These are phyloP conservation scores for Cordyceps cicadae DNA, from an alignment of 2,329 filamentous ascomycete species.

Conservation along the genomic window DNA sequence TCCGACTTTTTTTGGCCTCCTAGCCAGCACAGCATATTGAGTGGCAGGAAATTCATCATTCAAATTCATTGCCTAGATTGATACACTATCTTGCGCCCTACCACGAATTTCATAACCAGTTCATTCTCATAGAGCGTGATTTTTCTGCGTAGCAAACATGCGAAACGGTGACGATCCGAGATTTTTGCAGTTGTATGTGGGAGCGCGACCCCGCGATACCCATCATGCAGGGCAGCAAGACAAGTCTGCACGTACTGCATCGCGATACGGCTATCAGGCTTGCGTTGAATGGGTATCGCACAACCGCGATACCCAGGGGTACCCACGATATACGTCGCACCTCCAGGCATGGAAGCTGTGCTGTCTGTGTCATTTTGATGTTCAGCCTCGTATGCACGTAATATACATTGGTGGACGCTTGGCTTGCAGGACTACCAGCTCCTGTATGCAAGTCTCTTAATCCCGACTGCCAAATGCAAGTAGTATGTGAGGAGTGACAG, in stretches of 20 bases:
- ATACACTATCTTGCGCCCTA: too few species aligned
- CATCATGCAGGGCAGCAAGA: not conserved
- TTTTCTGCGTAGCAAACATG: not conserved
- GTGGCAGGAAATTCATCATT: too few species aligned
- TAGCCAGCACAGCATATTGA: too few species aligned
- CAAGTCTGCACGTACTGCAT: not conserved
- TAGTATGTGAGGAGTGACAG: not conserved
- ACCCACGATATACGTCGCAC: not conserved
- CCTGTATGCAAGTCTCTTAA: not conserved
- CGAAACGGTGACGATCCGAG: not conserved
- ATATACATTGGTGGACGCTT: not conserved
- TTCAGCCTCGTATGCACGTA: not conserved
- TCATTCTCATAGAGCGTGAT: not conserved
- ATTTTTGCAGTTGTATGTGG: not conserved
- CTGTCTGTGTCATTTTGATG: not conserved
- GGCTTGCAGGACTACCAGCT: not conserved
- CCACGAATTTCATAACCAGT: too few species aligned
- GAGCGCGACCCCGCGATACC: not conserved
- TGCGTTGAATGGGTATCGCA: not conserved
- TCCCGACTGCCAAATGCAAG: not conserved
- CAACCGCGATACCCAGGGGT: not conserved
- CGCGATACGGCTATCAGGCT: not conserved
- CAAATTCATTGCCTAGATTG: too few species aligned
- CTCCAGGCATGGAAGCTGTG: not conserved
- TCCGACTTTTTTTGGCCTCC: too few species aligned